These are phyloP conservation scores for Aaosphaeria arxii DNA, from an alignment of 2,329 filamentous ascomycete species.

Conservation along the genomic window DNA sequence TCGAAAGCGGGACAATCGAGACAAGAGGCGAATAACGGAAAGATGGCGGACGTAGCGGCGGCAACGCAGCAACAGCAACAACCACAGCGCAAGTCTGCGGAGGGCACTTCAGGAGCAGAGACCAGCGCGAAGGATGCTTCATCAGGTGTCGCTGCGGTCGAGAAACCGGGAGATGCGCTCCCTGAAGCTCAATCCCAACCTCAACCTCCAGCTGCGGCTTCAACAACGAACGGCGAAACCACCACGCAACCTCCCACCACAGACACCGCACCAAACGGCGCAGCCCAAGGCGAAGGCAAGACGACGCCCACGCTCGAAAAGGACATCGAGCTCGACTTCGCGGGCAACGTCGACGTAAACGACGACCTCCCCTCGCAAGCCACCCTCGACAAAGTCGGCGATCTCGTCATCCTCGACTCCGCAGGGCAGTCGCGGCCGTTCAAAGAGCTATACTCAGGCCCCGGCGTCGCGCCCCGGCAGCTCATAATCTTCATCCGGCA, in stretches of 20 bases:
- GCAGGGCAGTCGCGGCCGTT: conserved; percentile 34
- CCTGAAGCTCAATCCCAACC: neutral
- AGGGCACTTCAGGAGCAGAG: too few relatives aligned
- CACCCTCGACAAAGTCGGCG: conserved; percentile 25
- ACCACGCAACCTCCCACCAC: neutral
- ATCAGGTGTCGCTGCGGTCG: too few relatives aligned
- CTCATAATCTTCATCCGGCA: conserved; percentile 74
- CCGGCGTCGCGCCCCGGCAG: conserved; percentile 45
- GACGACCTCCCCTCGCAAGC: conserved; percentile 32
- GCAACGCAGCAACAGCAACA: too few relatives aligned
- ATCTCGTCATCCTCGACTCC: conserved; percentile 35
- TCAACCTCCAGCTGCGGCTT: neutral
- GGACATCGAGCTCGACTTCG: conserved; percentile 24
- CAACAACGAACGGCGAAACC: neutral
- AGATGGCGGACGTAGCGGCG: too few relatives aligned
- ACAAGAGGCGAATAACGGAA: neutral
- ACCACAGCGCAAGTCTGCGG: too few relatives aligned
- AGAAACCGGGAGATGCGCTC: too few relatives aligned
- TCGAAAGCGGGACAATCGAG: too few relatives aligned
- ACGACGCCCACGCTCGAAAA: conserved; percentile 28
- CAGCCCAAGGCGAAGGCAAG: conserved; percentile 10
- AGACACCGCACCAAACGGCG: neutral
- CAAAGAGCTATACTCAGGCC: conserved; percentile 34
- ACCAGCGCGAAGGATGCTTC: too few relatives aligned
- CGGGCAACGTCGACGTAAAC: conserved; percentile 35